Conservation (phyloP, 257 asterid species). For the Dorcoceras hygrometricum region DNA sequence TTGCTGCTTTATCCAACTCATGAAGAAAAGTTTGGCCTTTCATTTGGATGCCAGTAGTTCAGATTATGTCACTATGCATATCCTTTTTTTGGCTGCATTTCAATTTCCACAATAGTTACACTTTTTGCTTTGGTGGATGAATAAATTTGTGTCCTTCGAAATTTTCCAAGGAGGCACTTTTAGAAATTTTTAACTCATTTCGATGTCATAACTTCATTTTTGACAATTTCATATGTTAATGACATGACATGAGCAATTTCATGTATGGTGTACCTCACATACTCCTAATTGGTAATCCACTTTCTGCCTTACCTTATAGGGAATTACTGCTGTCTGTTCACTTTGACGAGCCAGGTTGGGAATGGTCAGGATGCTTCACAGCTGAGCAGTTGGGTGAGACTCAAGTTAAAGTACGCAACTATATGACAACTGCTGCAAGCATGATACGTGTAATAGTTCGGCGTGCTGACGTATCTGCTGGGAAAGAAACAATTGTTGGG, state of each 20-base stretch:
- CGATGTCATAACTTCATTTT: background rate
- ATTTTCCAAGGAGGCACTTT: background rate
- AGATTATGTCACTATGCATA: slow-evolving; percentile 4
- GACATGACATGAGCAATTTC: background rate
- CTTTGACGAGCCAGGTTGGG: slow-evolving; percentile 93
- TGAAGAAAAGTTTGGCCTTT: slow-evolving; percentile 4
- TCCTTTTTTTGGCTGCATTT: slow-evolving; percentile 19
- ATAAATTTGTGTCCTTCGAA: slow-evolving; percentile 2
- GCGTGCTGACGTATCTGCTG: slow-evolving; percentile 82
- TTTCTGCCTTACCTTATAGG: slow-evolving; percentile 42
- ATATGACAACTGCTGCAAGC: slow-evolving; percentile 62
- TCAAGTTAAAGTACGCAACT: slow-evolving; percentile 83
- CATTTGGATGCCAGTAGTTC: slow-evolving; percentile 13
- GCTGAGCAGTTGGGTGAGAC: slow-evolving; percentile 96
- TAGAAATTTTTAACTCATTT: background rate
- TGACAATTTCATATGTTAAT: slow-evolving; percentile 15
- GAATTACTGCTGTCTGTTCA: slow-evolving; percentile 75
- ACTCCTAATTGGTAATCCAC: slow-evolving; percentile 12
- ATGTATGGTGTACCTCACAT: slow-evolving; percentile 14
- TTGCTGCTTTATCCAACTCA: slow-evolving; percentile 22
- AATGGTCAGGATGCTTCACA: slow-evolving; percentile 97
- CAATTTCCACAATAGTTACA: slow-evolving; percentile 17
- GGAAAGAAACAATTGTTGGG: slow-evolving; percentile 72
- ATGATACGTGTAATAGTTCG: slow-evolving; percentile 95
- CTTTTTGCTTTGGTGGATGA: slow-evolving; percentile 5